phyloP scores from a whole-genome alignment of 2,329 filamentous ascomycete species.

The Fusarium fracticaudum region DNA sequence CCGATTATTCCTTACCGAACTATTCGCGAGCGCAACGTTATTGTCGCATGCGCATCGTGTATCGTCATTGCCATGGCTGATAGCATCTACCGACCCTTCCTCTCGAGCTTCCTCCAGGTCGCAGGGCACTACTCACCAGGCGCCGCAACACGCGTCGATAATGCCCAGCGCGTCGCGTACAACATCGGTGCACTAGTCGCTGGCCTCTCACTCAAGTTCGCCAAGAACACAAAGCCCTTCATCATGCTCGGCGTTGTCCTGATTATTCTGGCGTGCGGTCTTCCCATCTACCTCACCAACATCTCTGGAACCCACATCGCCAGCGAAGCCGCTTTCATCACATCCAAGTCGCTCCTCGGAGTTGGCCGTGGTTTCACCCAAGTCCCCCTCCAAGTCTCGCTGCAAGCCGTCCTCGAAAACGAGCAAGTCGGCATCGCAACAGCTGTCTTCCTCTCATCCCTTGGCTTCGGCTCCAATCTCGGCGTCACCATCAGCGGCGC shows the following conservation, averaged over 20 bases:
- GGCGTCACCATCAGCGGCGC: conserved; percentile 26
- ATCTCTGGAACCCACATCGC: conserved; percentile 25
- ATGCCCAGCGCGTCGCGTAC: conserved; percentile 23
- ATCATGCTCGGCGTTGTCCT: conserved; percentile 20
- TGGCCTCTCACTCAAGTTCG: conserved; percentile 15
- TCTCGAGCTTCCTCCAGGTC: conserved; percentile 28
- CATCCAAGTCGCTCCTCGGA: conserved; percentile 26
- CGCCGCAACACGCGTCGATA: conserved; percentile 25
- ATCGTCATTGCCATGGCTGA: conserved; percentile 32
- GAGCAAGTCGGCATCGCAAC: conserved; percentile 29
- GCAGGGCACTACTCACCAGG: conserved; percentile 24
- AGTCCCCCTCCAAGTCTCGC: conserved; percentile 8
- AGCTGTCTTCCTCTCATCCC: conserved; percentile 25
- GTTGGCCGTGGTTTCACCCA: conserved; percentile 25
- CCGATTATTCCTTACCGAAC: conserved; percentile 30
- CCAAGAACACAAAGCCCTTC: conserved; percentile 27
- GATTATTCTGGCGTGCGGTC: conserved; percentile 24
- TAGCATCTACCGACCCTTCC: conserved; percentile 24
- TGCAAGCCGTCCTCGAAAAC: conserved; percentile 17
- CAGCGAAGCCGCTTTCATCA: conserved; percentile 23
- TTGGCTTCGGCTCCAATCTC: conserved; percentile 27
- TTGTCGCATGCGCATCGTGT: conserved; percentile 24
- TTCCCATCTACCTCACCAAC: conserved; percentile 33
- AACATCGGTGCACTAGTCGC: conserved; percentile 12
- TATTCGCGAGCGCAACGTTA: conserved; percentile 28